Conservation (phyloP, 371 early-diverging fungal genomes). For the Choanephora cucurbitarum region DNA sequence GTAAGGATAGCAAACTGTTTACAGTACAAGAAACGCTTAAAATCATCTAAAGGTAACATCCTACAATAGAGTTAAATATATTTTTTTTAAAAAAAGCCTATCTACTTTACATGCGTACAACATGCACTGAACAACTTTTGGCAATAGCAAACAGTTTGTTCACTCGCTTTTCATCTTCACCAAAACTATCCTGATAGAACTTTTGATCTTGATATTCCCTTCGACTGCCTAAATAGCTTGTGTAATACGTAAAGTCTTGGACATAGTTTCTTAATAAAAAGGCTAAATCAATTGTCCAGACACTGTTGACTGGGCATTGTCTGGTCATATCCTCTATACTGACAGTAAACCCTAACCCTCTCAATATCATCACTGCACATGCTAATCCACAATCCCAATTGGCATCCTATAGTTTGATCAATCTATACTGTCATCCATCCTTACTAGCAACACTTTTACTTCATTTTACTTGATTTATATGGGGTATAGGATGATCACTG, state of each 20-base stretch:
- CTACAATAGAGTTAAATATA: conserved; percentile 24
- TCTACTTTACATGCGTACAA: conserved; percentile 67
- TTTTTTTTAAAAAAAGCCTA: no score
- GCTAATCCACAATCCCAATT: conserved; percentile 90
- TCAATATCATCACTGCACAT: conserved; percentile 75
- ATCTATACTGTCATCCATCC: neutral
- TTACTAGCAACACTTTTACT: no score
- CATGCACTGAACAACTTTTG: conserved; percentile 67
- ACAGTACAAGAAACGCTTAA: conserved; percentile 75
- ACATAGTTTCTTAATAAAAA: conserved; percentile 69
- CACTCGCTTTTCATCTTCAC: conserved; percentile 74
- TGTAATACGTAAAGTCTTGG: conserved; percentile 86
- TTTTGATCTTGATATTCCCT: conserved; percentile 65
- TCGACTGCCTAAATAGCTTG: conserved; percentile 80
- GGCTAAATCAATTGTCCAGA: conserved; percentile 90
- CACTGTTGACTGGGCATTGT: conserved; percentile 61
- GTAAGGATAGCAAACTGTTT: conserved; percentile 73
- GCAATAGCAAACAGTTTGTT: conserved; percentile 77
- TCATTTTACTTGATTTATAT: conserved; percentile 28
- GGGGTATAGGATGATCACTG: conserved; percentile 34
- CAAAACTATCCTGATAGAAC: conserved; percentile 75
- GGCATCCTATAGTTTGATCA: conserved; percentile 23
- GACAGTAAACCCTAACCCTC: conserved; percentile 54
- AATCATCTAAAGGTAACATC: conserved; percentile 75
- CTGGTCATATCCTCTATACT: conserved; percentile 43